Base-by-base conservation (phyloP, 2,329 filamentous ascomycete genomes). In the Talaromyces sp. region DNA sequence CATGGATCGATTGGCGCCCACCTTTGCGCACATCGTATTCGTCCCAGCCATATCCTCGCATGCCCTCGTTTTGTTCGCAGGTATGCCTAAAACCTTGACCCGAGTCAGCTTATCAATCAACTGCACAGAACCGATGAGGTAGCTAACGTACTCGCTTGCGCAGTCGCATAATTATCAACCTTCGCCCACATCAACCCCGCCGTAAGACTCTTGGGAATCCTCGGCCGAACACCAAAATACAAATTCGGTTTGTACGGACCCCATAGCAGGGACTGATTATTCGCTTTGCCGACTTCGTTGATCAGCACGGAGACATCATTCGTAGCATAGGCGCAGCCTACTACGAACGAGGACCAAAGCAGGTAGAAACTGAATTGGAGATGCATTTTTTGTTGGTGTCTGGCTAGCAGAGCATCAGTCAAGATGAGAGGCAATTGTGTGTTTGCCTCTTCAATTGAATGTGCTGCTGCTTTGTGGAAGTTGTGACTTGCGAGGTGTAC, bases 1-100 rank as follows among this genome's bases (percentile, higher is more conserved):
- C 95, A 74, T 96, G 92, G 67, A 99, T 94, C 0, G 91, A 91
- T 79, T 99, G 92, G 25, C 91, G 84, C 64, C 95, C 95, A 68
- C 95, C 95, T 65, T 85, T 90, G 65, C 95, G 86, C 25, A 93
- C 89, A 78, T 99, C 95, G 77, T 96, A 99, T 76, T 96, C 92
- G 73, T 98, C 93, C 95, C 95, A 99, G 68, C 95, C 95, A 77
- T 99, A 99, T 64, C 94, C 94, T 58, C 88, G 90, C 85, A 99
- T 96, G 69, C 91, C 91, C 76, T 96, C 92, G 76, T 95, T 87
- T 77, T 99, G 95, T 78, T 98, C 95, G 80, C 95, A 99, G 0
- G 95, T 97, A 77, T 97, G 93, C 69, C 95, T 89, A 72, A 97
- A 90, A 72, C 89, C 92, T 68, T 66, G 15, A n/a, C 31, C 31